phyloP scores from a whole-genome alignment of 2,329 filamentous ascomycete species.

The Penicillium italicum region DNA sequence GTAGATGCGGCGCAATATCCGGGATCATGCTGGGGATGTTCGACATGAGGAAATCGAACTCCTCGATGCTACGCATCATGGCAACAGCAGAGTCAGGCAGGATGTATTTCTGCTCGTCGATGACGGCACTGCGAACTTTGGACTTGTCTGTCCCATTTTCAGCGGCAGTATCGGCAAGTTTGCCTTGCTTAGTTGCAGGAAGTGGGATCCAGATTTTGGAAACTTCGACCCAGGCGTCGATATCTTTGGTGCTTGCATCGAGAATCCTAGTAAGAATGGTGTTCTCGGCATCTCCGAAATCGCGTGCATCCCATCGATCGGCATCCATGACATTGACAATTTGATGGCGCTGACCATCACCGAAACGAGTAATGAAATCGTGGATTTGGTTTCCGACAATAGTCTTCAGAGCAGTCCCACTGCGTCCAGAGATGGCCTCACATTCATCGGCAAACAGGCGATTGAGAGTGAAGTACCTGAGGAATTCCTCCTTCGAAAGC shows the following conservation, averaged over 20 bases:
- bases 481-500: conserved; percentile 54
- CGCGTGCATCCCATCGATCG: conserved; percentile 63
- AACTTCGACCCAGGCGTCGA: conserved; percentile 52
- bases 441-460: conserved; percentile 64
- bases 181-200: conserved; percentile 16
- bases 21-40: conserved; percentile 85
- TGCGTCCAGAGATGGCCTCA: conserved; percentile 61
- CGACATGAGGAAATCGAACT: conserved; percentile 76
- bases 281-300: conserved; percentile 55
- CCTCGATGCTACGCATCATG: conserved; percentile 75
- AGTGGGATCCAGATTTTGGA: conserved; percentile 51
- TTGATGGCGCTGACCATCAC: conserved; percentile 55
- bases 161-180: conserved; percentile 35
- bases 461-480: conserved; percentile 62
- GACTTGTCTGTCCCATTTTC: conserved; percentile 51
- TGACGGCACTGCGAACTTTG: conserved; percentile 66
- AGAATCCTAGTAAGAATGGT: conserved; percentile 54
- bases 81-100: conserved; percentile 78
- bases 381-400: conserved; percentile 62
- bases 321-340: conserved; percentile 58
- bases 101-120: conserved; percentile 82
- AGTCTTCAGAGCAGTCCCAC: conserved; percentile 57
- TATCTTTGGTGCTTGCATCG: conserved; percentile 56
- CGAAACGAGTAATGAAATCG: conserved; percentile 58
- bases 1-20: conserved; percentile 72